Conservation (phyloP, 495 filamentous ascomycete genomes). For the Aspergillus homomorphus region DNA sequence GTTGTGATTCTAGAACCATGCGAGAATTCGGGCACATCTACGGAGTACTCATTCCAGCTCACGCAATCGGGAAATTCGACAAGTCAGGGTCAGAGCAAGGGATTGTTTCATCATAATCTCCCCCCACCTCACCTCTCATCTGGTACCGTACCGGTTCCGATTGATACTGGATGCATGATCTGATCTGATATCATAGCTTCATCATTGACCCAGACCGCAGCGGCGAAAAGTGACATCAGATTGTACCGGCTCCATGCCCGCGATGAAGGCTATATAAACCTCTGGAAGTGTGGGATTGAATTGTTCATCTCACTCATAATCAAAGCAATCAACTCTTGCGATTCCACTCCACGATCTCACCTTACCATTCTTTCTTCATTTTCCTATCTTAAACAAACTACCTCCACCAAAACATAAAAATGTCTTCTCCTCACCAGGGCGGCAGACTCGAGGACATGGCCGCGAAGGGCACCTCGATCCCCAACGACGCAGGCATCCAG, state of each 20-base stretch:
- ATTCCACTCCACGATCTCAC: background rate
- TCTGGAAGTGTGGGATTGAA: background rate
- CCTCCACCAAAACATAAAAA: slow-evolving; percentile 4
- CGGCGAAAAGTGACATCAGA: slow-evolving; percentile 4
- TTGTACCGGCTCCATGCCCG: background rate
- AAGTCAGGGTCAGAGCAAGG: no score
- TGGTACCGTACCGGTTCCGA: background rate
- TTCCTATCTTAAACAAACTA: background rate
- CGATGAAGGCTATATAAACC: background rate
- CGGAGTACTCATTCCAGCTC: no score
- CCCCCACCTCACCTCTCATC: background rate
- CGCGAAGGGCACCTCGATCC: slow-evolving; percentile 48
- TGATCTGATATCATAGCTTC: slow-evolving; percentile 3
- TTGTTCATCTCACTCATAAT: background rate
- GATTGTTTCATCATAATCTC: background rate
- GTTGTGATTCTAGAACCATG: background rate
- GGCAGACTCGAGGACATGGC: slow-evolving; percentile 50
- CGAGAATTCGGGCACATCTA: no score
- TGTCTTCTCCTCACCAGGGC: slow-evolving; percentile 30
- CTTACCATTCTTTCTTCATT: background rate
- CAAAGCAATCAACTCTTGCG: background rate
- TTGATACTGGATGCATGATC: background rate
- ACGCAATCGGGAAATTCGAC: no score
- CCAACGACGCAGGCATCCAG: slow-evolving; percentile 51
- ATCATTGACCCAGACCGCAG: slow-evolving; percentile 1